phyloP scores from a whole-genome alignment of 164 flowering plant species.

The Macadamia integrifolia region DNA sequence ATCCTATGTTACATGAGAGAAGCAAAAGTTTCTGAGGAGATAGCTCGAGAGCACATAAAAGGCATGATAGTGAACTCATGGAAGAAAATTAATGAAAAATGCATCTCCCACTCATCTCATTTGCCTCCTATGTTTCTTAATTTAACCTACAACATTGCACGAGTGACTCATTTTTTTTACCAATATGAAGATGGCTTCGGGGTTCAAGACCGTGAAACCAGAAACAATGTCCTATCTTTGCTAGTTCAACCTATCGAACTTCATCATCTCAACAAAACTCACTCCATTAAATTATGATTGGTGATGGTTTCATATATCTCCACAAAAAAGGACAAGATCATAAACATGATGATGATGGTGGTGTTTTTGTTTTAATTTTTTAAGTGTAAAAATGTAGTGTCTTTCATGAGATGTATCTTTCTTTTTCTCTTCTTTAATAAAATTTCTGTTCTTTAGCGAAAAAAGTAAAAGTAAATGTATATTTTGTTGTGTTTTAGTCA shows the following conservation, averaged over 20 bases:
- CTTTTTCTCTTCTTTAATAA: no score
- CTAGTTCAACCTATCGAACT: slow-evolving; percentile 2
- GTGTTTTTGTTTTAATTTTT: no score
- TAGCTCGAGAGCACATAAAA: neutral
- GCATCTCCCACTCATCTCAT: neutral
- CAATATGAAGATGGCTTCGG: slow-evolving; percentile 8
- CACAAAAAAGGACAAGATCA: no score
- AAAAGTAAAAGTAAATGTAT: no score
- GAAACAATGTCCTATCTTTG: neutral
- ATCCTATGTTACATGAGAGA: slow-evolving; percentile 9
- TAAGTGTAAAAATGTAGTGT: no score
- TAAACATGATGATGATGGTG: no score
- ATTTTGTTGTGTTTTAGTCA: no score
- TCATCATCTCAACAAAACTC: no score
- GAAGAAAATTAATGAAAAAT: slow-evolving; percentile 5
- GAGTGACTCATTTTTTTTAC: slow-evolving; percentile 2
- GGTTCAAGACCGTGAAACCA: neutral
- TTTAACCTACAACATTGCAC: neutral
- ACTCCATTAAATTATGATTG: no score
- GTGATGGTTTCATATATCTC: no score
- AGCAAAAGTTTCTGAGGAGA: neutral
- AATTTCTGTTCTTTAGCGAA: no score
- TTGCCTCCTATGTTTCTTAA: neutral
- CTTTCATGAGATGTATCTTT: no score
- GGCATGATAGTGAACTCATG: neutral